Conservation (phyloP, 495 filamentous ascomycete species). For the Neurospora discreta region DNA sequence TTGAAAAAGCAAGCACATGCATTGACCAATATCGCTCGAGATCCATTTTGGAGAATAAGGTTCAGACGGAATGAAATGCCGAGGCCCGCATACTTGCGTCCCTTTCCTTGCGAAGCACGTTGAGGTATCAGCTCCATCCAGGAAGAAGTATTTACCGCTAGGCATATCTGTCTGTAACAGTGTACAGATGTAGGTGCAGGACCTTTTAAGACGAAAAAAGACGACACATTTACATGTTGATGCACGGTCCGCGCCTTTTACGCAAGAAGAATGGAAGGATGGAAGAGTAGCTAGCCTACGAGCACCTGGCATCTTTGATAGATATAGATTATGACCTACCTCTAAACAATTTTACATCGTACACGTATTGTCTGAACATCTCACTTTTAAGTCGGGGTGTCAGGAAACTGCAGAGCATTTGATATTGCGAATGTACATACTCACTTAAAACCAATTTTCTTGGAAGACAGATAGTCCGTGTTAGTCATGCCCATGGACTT, state of each 20-base stretch:
- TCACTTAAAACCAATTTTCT: no score
- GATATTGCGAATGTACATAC: no score
- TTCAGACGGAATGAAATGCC: not conserved
- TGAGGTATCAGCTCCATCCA: not conserved
- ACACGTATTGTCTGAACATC: no score
- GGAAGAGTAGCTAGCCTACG: not conserved
- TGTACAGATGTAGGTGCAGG: not conserved
- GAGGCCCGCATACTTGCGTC: not conserved
- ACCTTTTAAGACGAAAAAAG: not conserved
- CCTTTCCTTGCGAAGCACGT: not conserved
- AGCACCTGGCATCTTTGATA: not conserved
- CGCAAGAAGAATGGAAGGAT: not conserved
- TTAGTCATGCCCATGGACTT: no score
- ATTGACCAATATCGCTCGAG: not conserved
- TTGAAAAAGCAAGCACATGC: not conserved
- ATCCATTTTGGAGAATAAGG: not conserved
- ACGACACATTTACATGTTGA: not conserved
- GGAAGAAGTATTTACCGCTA: not conserved
- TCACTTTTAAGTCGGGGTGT: no score
- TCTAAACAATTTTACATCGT: no score
- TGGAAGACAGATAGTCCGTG: no score
- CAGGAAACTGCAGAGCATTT: no score
- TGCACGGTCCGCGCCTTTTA: not conserved
- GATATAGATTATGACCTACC: not conserved
- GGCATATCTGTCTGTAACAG: not conserved